Evolutionary conservation across 176 grass and related monocot genomes (phyloP).

Genomic region (Musa itinerans): DNA sequence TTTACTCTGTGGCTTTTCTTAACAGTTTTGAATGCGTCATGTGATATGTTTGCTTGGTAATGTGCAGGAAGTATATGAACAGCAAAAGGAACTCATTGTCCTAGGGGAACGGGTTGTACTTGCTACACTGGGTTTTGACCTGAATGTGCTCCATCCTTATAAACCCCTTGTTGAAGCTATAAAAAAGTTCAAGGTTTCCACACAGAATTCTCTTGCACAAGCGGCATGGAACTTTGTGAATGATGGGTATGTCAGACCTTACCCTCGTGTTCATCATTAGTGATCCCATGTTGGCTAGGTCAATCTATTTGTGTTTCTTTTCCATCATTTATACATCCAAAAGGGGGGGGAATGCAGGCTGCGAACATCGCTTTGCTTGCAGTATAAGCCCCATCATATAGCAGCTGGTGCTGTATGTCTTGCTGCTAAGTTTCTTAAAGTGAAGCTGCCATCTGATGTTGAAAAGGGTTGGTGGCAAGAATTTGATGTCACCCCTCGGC

Average conservation of each 20-base stretch:
- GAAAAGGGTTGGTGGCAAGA: conserved; percentile 94
- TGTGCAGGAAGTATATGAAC: conserved; percentile 84
- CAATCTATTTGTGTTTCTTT: conserved; percentile 32
- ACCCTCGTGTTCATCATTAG: conserved; percentile 15
- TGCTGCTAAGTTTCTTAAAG: conserved; percentile 92
- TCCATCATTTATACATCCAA: conserved; percentile 31
- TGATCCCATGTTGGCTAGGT: no score
- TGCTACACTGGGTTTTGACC: conserved; percentile 74
- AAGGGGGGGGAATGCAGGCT: conserved; percentile 68
- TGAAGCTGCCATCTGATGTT: conserved; percentile 92
- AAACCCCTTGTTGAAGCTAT: conserved; percentile 89
- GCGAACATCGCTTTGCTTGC: conserved; percentile 81
- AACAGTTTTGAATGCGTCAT: no score
- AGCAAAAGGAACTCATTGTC: conserved; percentile 94
- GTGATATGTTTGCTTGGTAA: neutral
- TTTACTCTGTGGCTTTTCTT: no score
- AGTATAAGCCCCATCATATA: conserved; percentile 97
- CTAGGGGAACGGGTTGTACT: conserved; percentile 73
- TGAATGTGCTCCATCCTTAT: conserved; percentile 81
- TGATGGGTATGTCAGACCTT: conserved; percentile 75
- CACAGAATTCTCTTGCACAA: conserved; percentile 88
- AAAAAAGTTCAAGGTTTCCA: conserved; percentile 67
- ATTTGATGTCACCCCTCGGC: conserved; percentile 86
- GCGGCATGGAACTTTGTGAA: conserved; percentile 99
- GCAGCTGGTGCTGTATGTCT: conserved; percentile 91